phyloP scores from a whole-genome alignment of 2,329 filamentous ascomycete genomes.

The Dichotomopilus funicola region DNA sequence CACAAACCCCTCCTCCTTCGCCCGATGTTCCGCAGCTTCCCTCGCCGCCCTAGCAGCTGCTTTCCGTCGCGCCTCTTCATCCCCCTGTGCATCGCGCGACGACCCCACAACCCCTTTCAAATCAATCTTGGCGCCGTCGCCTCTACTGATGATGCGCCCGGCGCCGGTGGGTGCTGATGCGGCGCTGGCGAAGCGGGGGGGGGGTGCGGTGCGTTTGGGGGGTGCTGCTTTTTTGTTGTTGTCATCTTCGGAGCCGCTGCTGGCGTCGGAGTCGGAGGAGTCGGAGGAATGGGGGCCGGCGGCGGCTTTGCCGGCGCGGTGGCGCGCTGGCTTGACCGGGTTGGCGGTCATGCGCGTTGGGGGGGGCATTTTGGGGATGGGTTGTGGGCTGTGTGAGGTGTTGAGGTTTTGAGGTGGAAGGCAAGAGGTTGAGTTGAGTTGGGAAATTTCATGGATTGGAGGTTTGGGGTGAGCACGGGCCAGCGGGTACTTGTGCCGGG shows the following conservation, averaged over 20 bases:
- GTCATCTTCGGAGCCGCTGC: constrained; percentile 25
- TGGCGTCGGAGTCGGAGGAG: constrained; percentile 25
- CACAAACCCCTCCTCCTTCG: constrained; percentile 57
- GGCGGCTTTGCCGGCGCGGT: constrained; percentile 75
- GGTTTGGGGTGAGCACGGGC: background rate
- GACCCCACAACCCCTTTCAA: constrained; percentile 27
- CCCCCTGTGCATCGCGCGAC: constrained; percentile 33
- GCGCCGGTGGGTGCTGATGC: constrained; percentile 23
- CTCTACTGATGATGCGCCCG: constrained; percentile 48
- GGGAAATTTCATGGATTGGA: background rate
- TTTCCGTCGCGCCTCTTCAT: constrained; percentile 40
- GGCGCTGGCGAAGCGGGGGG: constrained; percentile 49
- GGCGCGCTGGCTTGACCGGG: constrained; percentile 69
- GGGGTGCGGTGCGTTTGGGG: constrained; percentile 39
- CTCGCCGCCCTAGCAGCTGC: constrained; percentile 37
- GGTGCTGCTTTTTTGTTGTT: constrained; percentile 15
- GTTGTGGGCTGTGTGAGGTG: too few species aligned
- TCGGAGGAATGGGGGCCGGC: constrained; percentile 37
- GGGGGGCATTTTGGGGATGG: constrained; percentile 48
- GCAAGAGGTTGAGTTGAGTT: background rate
- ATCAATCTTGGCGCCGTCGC: constrained; percentile 41
- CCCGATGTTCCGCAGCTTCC: constrained; percentile 41
- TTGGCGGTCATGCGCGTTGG: constrained; percentile 87
- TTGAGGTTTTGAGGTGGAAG: background rate
- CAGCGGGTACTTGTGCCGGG: background rate